Conservation (phyloP, 73 alveolate species). For the Tetrahymena thermophila region DNA sequence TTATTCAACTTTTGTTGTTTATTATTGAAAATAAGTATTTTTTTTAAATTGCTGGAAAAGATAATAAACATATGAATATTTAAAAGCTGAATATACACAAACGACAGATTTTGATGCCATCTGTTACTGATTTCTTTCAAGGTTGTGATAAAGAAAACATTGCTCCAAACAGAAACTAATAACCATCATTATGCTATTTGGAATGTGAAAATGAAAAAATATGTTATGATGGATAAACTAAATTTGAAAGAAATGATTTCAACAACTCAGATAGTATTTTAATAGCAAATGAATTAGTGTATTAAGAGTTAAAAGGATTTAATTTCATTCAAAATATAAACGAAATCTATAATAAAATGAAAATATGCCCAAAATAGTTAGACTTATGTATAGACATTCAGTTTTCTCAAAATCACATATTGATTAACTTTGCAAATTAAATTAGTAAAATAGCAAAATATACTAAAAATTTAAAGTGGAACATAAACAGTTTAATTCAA, state of each 20-base stretch:
- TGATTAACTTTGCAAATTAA: background rate
- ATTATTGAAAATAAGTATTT: too few relatives aligned
- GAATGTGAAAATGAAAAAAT: background rate
- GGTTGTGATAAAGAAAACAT: background rate
- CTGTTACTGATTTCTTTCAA: background rate
- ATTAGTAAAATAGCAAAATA: background rate
- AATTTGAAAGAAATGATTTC: background rate
- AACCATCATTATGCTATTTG: background rate
- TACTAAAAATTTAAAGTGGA: background rate
- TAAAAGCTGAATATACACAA: background rate
- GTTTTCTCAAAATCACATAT: background rate
- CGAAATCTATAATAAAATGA: background rate
- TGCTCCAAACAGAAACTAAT: background rate
- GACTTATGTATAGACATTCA: background rate
- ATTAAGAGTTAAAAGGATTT: background rate
- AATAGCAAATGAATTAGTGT: background rate
- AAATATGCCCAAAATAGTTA: background rate
- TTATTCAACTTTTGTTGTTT: too few relatives aligned
- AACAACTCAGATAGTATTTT: background rate
- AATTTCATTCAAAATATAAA: background rate
- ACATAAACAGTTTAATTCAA: background rate
- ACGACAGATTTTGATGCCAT: background rate
- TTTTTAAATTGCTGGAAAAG: background rate
- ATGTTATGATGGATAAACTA: too few relatives aligned
- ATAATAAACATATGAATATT: background rate